Conservation (phyloP, 768 basidiomycete genomes). For the Trametopsis cervina region DNA sequence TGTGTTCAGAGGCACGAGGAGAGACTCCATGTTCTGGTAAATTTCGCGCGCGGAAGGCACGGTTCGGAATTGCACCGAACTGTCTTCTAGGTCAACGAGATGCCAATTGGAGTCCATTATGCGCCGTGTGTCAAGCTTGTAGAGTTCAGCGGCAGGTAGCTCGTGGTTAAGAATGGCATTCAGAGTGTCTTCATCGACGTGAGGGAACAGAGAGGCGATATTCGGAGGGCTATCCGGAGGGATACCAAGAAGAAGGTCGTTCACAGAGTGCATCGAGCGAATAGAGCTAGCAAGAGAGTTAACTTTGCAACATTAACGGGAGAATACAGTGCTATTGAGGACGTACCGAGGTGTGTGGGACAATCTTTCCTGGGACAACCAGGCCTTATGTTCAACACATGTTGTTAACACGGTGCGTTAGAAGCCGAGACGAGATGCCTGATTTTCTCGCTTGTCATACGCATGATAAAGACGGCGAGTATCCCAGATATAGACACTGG, state of each 20-base stretch:
- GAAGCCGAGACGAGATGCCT: neutral
- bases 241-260: neutral
- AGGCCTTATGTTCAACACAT: slow-evolving; percentile 11
- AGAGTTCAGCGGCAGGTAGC: slow-evolving; percentile 20
- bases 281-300: neutral
- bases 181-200: slow-evolving; percentile 21
- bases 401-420: slow-evolving; percentile 6
- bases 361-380: neutral
- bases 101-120: slow-evolving; percentile 23
- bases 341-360: no score
- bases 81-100: slow-evolving; percentile 23
- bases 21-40: slow-evolving; percentile 22
- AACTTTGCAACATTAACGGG: no score
- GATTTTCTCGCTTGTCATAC: slow-evolving; percentile 2
- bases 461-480: slow-evolving; percentile 3
- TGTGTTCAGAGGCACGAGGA: slow-evolving; percentile 23
- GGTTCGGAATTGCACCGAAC: slow-evolving; percentile 14
- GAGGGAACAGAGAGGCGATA: slow-evolving; percentile 18
- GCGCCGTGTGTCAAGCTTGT: slow-evolving; percentile 26
- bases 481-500: neutral
- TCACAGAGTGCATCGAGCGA: slow-evolving; percentile 1
- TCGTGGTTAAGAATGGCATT: slow-evolving; percentile 18
- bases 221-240: slow-evolving; percentile 11
- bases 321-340: no score
- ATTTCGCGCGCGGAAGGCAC: slow-evolving; percentile 20